These are phyloP conservation scores for Artemisia annua DNA, from an alignment of 129 eudicot species.

Conservation along the genomic window DNA sequence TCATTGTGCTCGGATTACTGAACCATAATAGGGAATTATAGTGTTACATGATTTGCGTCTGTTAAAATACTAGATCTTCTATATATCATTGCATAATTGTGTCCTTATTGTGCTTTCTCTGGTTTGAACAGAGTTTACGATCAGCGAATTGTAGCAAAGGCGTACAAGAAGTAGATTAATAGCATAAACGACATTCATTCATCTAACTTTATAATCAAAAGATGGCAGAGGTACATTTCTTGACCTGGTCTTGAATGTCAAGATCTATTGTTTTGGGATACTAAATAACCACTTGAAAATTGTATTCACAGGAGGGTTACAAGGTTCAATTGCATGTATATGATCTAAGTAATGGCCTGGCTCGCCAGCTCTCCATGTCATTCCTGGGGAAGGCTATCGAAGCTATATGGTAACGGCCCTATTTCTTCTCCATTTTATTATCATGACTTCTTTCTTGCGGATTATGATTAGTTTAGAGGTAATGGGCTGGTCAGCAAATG, in stretches of 20 bases:
- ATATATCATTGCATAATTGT: neutral
- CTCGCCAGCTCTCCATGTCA: conserved; percentile 81
- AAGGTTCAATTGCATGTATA: conserved; percentile 72
- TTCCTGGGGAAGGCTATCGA: conserved; percentile 88
- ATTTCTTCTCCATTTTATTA: neutral
- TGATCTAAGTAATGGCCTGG: conserved; percentile 84
- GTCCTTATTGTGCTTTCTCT: conserved; percentile 1
- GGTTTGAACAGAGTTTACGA: conserved; percentile 8
- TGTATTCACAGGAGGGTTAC: conserved; percentile 57
- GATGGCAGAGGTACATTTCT: conserved; percentile 35
- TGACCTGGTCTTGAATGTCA: neutral
- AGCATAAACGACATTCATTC: conserved; percentile 6
- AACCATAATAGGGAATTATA: neutral
- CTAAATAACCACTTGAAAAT: neutral
- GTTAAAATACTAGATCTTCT: neutral
- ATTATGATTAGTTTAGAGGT: no score
- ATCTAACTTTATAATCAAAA: neutral
- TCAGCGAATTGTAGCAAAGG: neutral
- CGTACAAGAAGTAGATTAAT: neutral
- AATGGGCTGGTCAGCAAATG: neutral
- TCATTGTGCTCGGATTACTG: no score
- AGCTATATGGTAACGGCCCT: conserved; percentile 57
- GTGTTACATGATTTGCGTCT: neutral
- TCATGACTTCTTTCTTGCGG: neutral
- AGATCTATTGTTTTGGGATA: neutral